Conservation (phyloP, 129 eudicot genomes). For the Tanacetum coccineum region DNA sequence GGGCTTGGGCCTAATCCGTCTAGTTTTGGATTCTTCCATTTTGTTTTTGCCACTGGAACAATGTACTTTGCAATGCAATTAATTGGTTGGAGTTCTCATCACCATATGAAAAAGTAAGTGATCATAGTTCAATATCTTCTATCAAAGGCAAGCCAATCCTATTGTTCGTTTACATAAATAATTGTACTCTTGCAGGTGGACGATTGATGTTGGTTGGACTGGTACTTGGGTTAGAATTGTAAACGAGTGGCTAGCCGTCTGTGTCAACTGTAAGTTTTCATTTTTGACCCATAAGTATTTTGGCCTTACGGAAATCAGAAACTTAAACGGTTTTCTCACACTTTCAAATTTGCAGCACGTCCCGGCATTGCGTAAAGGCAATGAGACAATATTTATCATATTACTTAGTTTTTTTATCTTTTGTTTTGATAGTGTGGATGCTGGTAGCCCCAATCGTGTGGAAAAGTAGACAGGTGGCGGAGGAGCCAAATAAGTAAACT, state of each 20-base stretch:
- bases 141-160: background rate
- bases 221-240: conserved; percentile 90
- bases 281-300: background rate
- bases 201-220: conserved; percentile 92
- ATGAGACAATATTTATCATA: background rate
- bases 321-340: background rate
- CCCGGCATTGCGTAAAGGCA: background rate
- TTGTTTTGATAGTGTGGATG: conserved; percentile 64
- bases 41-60: conserved; percentile 84
- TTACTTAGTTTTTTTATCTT: background rate
- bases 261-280: conserved; percentile 60
- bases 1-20: too few species aligned
- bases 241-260: conserved; percentile 84
- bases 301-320: background rate
- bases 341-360: background rate
- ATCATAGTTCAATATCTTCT: background rate
- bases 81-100: conserved; percentile 77
- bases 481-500: conserved; percentile 20
- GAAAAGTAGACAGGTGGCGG: conserved; percentile 54
- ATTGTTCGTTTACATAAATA: conserved; percentile 16
- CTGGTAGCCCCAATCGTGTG: conserved; percentile 64
- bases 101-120: conserved; percentile 69
- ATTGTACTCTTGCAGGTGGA: conserved; percentile 54
- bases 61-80: conserved; percentile 85
- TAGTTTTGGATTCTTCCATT: conserved; percentile 81